These are phyloP conservation scores for Chaetomium olivaceum DNA, from an alignment of 2,329 filamentous ascomycete genomes.

Conservation along the genomic window DNA sequence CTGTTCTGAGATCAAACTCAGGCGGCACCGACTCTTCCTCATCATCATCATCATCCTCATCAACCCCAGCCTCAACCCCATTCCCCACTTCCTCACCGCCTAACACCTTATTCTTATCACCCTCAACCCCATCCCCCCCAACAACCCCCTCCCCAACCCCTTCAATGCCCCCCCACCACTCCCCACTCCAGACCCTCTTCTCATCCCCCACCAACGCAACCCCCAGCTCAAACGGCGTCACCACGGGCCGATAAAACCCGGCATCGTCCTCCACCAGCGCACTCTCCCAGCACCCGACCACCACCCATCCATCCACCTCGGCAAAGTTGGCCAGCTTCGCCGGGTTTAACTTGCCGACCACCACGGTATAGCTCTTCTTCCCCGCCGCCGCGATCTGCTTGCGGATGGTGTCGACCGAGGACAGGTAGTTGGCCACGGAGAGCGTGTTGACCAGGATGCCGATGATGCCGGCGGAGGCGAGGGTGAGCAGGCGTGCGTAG, in stretches of 20 bases:
- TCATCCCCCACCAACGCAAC: constrained; percentile 74
- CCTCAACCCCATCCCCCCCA: constrained; percentile 26
- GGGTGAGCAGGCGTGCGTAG: constrained; percentile 80
- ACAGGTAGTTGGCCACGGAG: constrained; percentile 85
- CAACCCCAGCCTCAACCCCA: constrained; percentile 20
- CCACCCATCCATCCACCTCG: constrained; percentile 94
- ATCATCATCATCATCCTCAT: constrained; percentile 52
- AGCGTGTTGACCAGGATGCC: constrained; percentile 96
- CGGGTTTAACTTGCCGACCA: constrained; percentile 93
- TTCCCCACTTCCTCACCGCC: constrained; percentile 38
- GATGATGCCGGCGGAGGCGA: constrained; percentile 80
- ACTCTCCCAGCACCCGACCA: constrained; percentile 98
- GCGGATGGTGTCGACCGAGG: constrained; percentile 73
- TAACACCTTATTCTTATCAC: constrained; percentile 26
- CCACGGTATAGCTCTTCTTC: constrained; percentile 95
- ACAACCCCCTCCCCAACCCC: constrained; percentile 52
- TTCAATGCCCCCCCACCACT: constrained; percentile 88
- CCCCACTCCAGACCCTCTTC: constrained; percentile 78
- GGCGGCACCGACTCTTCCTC: constrained; percentile 76
- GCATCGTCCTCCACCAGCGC: constrained; percentile 80
- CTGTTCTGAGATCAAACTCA: constrained; percentile 89
- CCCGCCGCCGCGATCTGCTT: constrained; percentile 72
- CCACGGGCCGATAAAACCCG: constrained; percentile 82
- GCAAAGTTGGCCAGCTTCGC: constrained; percentile 96
- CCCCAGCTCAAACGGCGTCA: constrained; percentile 92